Percentiles rank a stretch among this genome's conserved stretches.
phyloP scores from a whole-genome alignment of 495 filamentous ascomycete genomes.

The Penicillium canescens region DNA sequence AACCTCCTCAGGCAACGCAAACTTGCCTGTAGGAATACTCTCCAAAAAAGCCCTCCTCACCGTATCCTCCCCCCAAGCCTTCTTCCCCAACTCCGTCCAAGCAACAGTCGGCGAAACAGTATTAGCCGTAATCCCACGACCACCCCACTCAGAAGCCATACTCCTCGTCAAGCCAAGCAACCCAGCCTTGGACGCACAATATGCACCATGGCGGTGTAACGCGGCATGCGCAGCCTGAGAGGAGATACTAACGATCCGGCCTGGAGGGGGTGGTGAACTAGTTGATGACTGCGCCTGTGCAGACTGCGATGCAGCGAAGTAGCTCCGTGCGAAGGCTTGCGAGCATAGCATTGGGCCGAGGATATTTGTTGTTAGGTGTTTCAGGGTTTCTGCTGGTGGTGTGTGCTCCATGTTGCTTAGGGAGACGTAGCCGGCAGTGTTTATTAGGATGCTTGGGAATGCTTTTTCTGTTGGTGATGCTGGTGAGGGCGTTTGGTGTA shows the following conservation, averaged over 20 bases:
- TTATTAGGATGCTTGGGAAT: slow-evolving; percentile 41
- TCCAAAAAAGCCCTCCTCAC: slow-evolving; percentile 36
- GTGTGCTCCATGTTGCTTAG: slow-evolving; percentile 40
- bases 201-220: slow-evolving; percentile 43
- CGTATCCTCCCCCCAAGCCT: slow-evolving; percentile 37
- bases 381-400: slow-evolving; percentile 38
- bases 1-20: slow-evolving; percentile 44
- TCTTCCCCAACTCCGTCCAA: slow-evolving; percentile 41
- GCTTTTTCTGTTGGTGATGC: slow-evolving; percentile 8
- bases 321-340: slow-evolving; percentile 40
- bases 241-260: slow-evolving; percentile 38
- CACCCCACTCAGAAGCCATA: slow-evolving; percentile 49
- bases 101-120: slow-evolving; percentile 42
- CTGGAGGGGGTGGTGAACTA: slow-evolving; percentile 23
- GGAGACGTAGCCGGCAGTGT: slow-evolving; percentile 46
- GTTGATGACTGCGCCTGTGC: slow-evolving; percentile 12
- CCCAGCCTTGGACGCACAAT: slow-evolving; percentile 50
- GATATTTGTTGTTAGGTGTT: slow-evolving; percentile 40
- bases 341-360: slow-evolving; percentile 44
- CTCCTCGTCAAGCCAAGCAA: slow-evolving; percentile 46
- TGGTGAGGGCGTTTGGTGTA: slow-evolving; percentile 20
- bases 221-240: slow-evolving; percentile 42
- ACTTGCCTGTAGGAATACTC: slow-evolving; percentile 39
- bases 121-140: slow-evolving; percentile 37
- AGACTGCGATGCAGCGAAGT: slow-evolving; percentile 26